These are phyloP conservation scores for Lepidium africanum DNA, from an alignment of 345 rosid genomes.

Conservation along the genomic window DNA sequence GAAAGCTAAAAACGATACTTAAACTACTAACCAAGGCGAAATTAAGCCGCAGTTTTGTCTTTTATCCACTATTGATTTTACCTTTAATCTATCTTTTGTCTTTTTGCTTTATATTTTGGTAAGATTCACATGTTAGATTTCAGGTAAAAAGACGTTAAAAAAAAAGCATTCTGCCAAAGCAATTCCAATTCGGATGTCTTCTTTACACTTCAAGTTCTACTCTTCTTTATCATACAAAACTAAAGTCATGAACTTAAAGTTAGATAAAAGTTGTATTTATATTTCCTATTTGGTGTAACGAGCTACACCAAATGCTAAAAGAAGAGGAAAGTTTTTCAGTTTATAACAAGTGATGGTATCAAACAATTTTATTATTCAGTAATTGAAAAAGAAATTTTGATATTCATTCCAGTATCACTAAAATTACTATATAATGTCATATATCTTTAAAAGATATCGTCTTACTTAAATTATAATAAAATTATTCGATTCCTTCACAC, in stretches of 20 bases:
- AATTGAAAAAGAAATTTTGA: too few species aligned
- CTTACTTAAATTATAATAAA: background rate
- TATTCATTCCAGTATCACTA: background rate
- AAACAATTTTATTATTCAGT: background rate
- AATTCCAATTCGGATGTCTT: conserved; percentile 11
- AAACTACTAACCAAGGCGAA: background rate
- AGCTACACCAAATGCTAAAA: background rate
- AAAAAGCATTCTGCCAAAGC: background rate
- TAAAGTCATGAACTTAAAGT: background rate
- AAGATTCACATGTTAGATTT: conserved; percentile 15
- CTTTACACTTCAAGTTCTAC: background rate
- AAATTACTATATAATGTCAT: background rate
- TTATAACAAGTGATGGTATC: background rate
- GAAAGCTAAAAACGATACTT: background rate
- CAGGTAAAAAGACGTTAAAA: background rate
- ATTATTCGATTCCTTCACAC: background rate
- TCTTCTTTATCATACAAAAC: background rate
- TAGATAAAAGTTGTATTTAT: background rate
- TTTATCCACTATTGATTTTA: background rate
- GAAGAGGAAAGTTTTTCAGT: background rate
- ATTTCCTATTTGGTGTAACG: background rate
- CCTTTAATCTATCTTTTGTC: background rate
- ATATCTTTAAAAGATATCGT: background rate
- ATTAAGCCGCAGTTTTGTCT: background rate
- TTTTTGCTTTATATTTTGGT: background rate